Evolutionary conservation across 2,329 filamentous ascomycete species (phyloP).

Genomic region (Davidsoniella australis): DNA sequence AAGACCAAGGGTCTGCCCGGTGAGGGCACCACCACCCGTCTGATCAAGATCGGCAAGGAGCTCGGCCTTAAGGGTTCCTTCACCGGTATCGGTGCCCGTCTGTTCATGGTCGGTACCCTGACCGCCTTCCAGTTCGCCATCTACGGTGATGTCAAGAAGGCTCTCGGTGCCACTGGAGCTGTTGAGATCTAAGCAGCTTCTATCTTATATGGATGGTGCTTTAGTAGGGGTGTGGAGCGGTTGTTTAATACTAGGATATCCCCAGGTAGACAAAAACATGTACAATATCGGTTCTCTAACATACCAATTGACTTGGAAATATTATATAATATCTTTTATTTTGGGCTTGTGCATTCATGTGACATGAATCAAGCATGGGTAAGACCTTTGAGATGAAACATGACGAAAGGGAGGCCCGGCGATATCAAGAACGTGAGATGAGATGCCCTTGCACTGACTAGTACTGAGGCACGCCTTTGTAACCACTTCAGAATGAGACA

Average conservation of each 20-base stretch:
- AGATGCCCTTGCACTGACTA: no score
- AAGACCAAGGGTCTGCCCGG: slow-evolving; percentile 78
- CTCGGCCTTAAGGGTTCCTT: slow-evolving; percentile 65
- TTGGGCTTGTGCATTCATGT: no score
- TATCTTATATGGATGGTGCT: background rate
- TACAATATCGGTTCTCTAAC: slow-evolving; percentile 10
- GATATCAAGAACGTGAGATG: no score
- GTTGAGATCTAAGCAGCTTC: slow-evolving; percentile 42
- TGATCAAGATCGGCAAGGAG: slow-evolving; percentile 79
- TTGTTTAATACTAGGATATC: slow-evolving; percentile 13
- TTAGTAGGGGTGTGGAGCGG: slow-evolving; percentile 7
- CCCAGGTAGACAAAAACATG: slow-evolving; percentile 13
- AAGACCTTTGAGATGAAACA: no score
- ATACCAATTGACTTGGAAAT: no score
- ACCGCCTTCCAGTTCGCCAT: slow-evolving; percentile 78
- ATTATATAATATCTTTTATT: no score
- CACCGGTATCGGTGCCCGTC: slow-evolving; percentile 61
- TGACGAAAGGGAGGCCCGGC: no score
- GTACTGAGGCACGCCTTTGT: no score
- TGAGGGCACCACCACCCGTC: slow-evolving; percentile 63
- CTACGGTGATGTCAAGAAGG: slow-evolving; percentile 60
- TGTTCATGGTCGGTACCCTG: slow-evolving; percentile 48
- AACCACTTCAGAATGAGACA: no score
- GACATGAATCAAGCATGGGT: no score
- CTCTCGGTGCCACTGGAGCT: slow-evolving; percentile 54